phyloP scores from a whole-genome alignment of 31 red algal genomes.

The Bonnemaisonia californica region DNA sequence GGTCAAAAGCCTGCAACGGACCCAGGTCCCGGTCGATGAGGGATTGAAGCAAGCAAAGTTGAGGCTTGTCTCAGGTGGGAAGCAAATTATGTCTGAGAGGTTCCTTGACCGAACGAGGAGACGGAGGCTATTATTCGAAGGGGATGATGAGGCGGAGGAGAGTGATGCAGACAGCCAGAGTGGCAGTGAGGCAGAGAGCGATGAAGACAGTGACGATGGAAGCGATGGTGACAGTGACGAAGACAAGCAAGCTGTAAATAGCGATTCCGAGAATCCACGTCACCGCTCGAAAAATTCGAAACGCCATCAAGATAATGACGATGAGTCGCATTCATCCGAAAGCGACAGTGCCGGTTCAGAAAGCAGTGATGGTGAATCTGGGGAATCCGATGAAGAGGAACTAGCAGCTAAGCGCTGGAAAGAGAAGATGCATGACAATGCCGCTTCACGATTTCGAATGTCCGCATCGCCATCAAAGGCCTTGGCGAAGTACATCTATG shows the following conservation, averaged over 20 bases:
- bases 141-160: neutral
- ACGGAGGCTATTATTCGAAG: constrained; percentile 16
- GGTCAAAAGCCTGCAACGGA: constrained; percentile 84
- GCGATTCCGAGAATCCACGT: no score
- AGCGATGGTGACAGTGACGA: neutral
- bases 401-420: constrained; percentile 59
- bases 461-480: constrained; percentile 63
- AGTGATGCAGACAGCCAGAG: neutral
- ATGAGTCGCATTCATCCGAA: neutral
- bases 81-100: constrained; percentile 54
- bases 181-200: neutral
- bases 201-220: constrained; percentile 4
- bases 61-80: constrained; percentile 61
- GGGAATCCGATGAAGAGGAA: constrained; percentile 32
- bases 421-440: constrained; percentile 53
- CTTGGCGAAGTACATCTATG: constrained; percentile 73
- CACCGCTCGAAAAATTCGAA: no score
- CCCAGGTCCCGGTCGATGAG: constrained; percentile 70
- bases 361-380: neutral
- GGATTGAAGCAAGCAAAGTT: constrained; percentile 54
- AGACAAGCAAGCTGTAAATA: neutral
- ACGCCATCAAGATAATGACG: neutral
- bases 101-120: constrained; percentile 36
- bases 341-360: constrained; percentile 26
- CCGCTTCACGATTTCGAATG: constrained; percentile 25